Percentiles rank a stretch among this genome's conserved stretches.
These are phyloP conservation scores for Colletotrichum melonis DNA, from an alignment of 2,329 filamentous ascomycete genomes.

Conservation along the genomic window DNA sequence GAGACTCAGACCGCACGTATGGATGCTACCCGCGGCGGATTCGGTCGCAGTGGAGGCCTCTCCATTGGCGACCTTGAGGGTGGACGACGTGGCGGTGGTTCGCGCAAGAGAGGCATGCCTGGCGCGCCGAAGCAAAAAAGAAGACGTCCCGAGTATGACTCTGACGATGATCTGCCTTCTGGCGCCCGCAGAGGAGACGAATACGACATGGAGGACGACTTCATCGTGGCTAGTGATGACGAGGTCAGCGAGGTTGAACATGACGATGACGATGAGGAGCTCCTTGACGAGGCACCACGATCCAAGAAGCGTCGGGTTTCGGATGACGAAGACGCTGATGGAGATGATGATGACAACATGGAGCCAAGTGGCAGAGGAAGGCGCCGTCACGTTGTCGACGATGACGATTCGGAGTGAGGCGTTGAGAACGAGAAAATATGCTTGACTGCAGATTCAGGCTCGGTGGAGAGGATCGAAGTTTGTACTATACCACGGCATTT, in stretches of 20 bases:
- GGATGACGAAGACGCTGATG: conserved; percentile 58
- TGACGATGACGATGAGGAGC: conserved; percentile 67
- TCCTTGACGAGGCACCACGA: conserved; percentile 55
- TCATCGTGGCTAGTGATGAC: conserved; percentile 81
- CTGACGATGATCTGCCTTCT: conserved; percentile 77
- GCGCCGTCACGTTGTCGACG: conserved; percentile 68
- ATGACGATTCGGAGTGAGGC: conserved; percentile 64
- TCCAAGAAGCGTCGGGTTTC: conserved; percentile 63
- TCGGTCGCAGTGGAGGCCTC: conserved; percentile 66
- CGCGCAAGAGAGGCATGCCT: conserved; percentile 65
- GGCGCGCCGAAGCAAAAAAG: conserved; percentile 64
- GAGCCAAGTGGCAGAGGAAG: conserved; percentile 57
- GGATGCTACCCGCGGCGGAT: conserved; percentile 62
- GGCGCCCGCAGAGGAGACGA: conserved; percentile 73
- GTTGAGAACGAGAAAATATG: not conserved
- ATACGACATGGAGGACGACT: conserved; percentile 84
- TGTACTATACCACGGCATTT: conserved; percentile 25
- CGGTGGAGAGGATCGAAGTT: not conserved
- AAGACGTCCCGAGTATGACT: conserved; percentile 75
- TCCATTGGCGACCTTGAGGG: conserved; percentile 79
- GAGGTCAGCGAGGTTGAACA: conserved; percentile 69
- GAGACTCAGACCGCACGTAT: conserved; percentile 76
- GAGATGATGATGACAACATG: conserved; percentile 62
- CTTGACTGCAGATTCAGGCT: not conserved
- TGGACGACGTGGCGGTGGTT: conserved; percentile 58